Evolutionary conservation across 495 filamentous ascomycete genomes (phyloP), one percentile per base, ranked within the genome.

Genomic region (Cairneyella variabilis): DNA sequence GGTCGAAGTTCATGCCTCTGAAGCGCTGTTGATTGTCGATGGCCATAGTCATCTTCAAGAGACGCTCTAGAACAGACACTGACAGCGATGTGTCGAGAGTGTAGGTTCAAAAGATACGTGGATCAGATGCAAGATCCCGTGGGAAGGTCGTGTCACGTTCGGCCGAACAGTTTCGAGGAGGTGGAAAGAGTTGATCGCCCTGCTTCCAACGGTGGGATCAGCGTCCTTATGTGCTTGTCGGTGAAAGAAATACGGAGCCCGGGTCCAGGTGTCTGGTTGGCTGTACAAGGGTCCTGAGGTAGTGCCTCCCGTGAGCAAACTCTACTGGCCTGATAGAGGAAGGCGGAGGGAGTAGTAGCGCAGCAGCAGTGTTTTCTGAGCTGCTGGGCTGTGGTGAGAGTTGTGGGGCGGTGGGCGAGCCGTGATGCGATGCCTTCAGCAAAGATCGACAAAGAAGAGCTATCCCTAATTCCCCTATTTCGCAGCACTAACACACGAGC

Each of bases 1-100:
- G 83, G 69, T 92, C 88, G 76, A 91, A 95, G 69, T 81, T 80
- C 76, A 92, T 81, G 59, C 79, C 80, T 74, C 89, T 83, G 71
- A 89, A 84, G 44, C 79, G 76, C 75, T 88, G 90, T 76, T 88
- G 87, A 71, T 91, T 78, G 72, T 90, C 88, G 72, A 93, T 83
- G 73, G 92, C 89, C 83, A 95, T 86, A 76, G 88, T 89, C 82
- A 89, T 85, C 70, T 66, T 77, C 65, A 47, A 43, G 43, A 45
- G 48, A 56, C 51, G 44, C 45, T 52, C 36, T 25, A 41, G 30
- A 25, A 54, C 41, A 52, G 48, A 55, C 12, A 18, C 6, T 30
- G 43, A 32, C n/a, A 17, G 27, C 3, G 38, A 44, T 22, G 28
- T 20, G 39, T 59, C 25, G 47, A 34, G 63, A 48, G 44, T 34